phyloP scores from a whole-genome alignment of 768 basidiomycete species.

The Leccinum boreale region DNA sequence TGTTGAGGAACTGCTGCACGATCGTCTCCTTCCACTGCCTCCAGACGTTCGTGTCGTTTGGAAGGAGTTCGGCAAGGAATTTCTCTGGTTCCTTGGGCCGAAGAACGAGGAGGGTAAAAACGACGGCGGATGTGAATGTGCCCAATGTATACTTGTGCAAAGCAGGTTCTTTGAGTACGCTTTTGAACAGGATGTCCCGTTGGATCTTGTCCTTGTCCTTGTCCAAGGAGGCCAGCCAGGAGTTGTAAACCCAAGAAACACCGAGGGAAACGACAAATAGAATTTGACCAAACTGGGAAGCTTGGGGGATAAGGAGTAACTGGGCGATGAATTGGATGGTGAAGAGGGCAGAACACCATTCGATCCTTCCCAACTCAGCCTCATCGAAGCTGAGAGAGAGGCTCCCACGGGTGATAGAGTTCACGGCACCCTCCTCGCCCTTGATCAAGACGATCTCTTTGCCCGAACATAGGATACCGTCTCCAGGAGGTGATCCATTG shows the following conservation, averaged over 20 bases:
- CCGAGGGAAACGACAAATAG: slow-evolving; percentile 25
- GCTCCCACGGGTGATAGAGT: too few relatives aligned
- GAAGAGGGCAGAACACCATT: too few relatives aligned
- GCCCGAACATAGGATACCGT: slow-evolving; percentile 20
- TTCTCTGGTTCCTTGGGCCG: not conserved
- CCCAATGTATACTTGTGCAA: slow-evolving; percentile 12
- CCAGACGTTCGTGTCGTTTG: slow-evolving; percentile 22
- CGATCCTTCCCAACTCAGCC: too few relatives aligned
- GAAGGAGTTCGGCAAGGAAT: slow-evolving; percentile 12
- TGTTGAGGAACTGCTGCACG: not conserved
- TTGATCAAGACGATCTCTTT: too few relatives aligned
- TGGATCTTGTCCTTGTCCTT: slow-evolving; percentile 18
- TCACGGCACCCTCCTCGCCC: too few relatives aligned
- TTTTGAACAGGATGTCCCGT: not conserved
- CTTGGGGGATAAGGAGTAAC: too few relatives aligned
- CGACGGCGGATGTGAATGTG: slow-evolving; percentile 14
- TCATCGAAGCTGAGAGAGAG: too few relatives aligned
- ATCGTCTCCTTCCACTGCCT: slow-evolving; percentile 17
- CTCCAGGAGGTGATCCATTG: slow-evolving; percentile 15
- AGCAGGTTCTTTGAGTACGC: not conserved
- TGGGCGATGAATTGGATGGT: too few relatives aligned
- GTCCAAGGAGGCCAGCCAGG: slow-evolving; percentile 30
- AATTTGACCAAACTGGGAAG: too few relatives aligned
- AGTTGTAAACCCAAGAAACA: slow-evolving; percentile 26
- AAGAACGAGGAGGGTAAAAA: slow-evolving; percentile 17